A percentile compares a stretch with the other conserved stretches of the same genome.
Evolutionary conservation across 2,329 filamentous ascomycete genomes (phyloP).

Genomic region (Cladophialophora bantiana): DNA sequence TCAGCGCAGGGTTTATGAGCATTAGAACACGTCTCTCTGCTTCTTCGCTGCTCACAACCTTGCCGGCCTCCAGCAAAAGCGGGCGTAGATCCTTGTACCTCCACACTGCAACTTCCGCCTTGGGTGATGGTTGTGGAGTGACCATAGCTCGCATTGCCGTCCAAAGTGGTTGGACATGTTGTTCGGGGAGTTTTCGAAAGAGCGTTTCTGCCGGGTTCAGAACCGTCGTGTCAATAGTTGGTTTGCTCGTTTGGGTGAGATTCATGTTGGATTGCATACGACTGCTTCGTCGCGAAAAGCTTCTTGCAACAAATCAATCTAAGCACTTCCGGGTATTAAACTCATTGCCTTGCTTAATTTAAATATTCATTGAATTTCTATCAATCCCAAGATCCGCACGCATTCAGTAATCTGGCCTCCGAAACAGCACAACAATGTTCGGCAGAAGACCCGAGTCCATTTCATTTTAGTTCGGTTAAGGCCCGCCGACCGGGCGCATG

Average conservation of each 20-base stretch:
- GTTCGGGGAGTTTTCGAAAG: neutral
- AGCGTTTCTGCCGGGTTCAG: neutral
- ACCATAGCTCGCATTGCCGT: constrained; percentile 58
- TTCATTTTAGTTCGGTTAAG: neutral
- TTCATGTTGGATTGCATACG: neutral
- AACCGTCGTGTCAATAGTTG: neutral
- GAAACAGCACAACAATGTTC: neutral
- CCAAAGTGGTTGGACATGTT: constrained; percentile 53
- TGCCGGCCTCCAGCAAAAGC: constrained; percentile 46
- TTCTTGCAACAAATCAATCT: neutral
- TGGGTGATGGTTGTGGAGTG: constrained; percentile 56
- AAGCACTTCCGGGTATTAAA: neutral
- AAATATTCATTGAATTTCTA: neutral
- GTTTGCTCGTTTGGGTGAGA: neutral
- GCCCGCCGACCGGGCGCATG: neutral
- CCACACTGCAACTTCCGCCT: constrained; percentile 41
- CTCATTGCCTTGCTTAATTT: neutral
- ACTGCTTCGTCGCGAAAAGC: neutral
- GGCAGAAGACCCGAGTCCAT: neutral
- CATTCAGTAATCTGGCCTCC: neutral
- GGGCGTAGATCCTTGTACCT: constrained; percentile 47
- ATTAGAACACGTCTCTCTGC: constrained; percentile 51
- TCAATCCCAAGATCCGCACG: neutral
- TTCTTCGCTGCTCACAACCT: constrained; percentile 47
- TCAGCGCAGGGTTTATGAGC: constrained; percentile 49